phyloP scores from a whole-genome alignment of 1,284 basidiomycete genomes.

The Stygiomarasmius scandens region DNA sequence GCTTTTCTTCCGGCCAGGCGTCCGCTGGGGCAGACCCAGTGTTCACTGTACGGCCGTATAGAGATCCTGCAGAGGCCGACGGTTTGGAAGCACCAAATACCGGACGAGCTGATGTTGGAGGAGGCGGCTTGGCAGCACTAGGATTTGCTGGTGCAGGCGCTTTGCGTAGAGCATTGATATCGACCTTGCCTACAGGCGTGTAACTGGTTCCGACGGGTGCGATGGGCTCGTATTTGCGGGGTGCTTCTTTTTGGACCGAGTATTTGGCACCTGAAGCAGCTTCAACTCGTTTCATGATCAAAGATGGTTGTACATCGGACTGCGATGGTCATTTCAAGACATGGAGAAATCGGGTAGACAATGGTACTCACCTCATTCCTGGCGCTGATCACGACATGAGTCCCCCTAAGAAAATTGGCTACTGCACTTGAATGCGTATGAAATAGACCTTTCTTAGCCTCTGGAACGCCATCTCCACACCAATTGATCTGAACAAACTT shows the following conservation, averaged over 20 bases:
- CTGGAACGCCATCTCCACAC: slow-evolving; percentile 97
- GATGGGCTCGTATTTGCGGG: slow-evolving; percentile 69
- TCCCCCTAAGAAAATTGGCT: slow-evolving; percentile 79
- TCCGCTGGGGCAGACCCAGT: slow-evolving; percentile 50
- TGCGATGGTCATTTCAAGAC: slow-evolving; percentile 28
- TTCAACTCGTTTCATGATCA: slow-evolving; percentile 88
- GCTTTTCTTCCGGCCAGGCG: slow-evolving; percentile 59
- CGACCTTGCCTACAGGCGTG: slow-evolving; percentile 69
- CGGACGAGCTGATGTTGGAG: slow-evolving; percentile 48
- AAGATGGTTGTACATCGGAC: slow-evolving; percentile 78
- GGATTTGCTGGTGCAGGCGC: slow-evolving; percentile 35
- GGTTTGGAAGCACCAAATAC: slow-evolving; percentile 47
- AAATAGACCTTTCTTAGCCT: slow-evolving; percentile 90
- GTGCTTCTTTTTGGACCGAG: slow-evolving; percentile 69
- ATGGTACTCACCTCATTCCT: slow-evolving; percentile 75
- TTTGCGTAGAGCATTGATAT: slow-evolving; percentile 64
- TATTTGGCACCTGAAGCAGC: slow-evolving; percentile 95
- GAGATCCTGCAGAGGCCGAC: slow-evolving; percentile 41
- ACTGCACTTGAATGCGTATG: slow-evolving; percentile 86
- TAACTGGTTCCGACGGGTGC: slow-evolving; percentile 75
- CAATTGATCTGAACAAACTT: slow-evolving; percentile 93
- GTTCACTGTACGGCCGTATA: slow-evolving; percentile 41
- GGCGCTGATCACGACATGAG: slow-evolving; percentile 91
- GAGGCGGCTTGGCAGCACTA: slow-evolving; percentile 36
- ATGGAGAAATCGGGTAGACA: not conserved